Evolutionary conservation across 2,329 filamentous ascomycete genomes (phyloP).

Genomic region (Colletotrichum horii): DNA sequence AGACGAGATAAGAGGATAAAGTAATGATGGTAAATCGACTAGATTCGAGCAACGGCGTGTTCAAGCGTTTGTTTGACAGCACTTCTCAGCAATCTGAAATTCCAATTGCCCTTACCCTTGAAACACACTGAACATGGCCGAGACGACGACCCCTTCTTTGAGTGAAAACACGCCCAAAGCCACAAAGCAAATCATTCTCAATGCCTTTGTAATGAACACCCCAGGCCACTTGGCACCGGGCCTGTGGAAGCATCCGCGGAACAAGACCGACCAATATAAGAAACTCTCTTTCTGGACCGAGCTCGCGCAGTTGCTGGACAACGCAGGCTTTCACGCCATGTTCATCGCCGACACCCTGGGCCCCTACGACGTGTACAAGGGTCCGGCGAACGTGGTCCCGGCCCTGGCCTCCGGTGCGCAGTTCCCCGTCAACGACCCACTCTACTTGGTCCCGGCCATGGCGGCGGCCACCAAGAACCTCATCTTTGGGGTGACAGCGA

Average conservation of each 20-base stretch:
- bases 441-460: slow-evolving; percentile 69
- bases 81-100: too few relatives aligned
- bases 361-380: slow-evolving; percentile 73
- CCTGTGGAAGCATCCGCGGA: slow-evolving; percentile 65
- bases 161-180: neutral
- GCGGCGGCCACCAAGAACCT: slow-evolving; percentile 70
- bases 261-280: slow-evolving; percentile 25
- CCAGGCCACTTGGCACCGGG: slow-evolving; percentile 52
- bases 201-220: slow-evolving; percentile 45
- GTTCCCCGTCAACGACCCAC: slow-evolving; percentile 74
- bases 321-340: slow-evolving; percentile 41
- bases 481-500: slow-evolving; percentile 72
- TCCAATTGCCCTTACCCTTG: too few relatives aligned
- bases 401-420: slow-evolving; percentile 68
- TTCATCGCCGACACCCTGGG: slow-evolving; percentile 49
- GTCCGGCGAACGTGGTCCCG: slow-evolving; percentile 54
- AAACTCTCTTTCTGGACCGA: slow-evolving; percentile 35
- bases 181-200: slow-evolving; percentile 45
- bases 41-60: neutral
- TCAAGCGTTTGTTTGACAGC: neutral
- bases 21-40: neutral
- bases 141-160: neutral
- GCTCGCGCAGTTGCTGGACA: slow-evolving; percentile 40
- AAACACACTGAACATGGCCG: neutral
- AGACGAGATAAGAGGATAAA: neutral